Conservation (phyloP, 1,139 yeast species). For the Pichia sp. region DNA sequence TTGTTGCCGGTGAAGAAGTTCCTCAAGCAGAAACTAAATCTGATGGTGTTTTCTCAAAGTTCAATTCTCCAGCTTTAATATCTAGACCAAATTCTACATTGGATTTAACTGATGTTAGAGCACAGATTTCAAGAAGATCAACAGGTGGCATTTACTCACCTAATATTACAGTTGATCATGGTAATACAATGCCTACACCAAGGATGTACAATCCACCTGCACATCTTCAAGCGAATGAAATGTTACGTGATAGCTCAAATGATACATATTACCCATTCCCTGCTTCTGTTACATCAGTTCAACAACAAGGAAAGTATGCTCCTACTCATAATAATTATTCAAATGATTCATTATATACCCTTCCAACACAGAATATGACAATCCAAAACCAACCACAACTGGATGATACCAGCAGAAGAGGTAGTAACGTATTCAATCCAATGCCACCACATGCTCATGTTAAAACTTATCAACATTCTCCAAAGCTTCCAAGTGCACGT, state of each 20-base stretch:
- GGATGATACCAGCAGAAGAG: too few relatives aligned
- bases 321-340: not conserved
- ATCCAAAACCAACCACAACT: too few relatives aligned
- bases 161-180: too few relatives aligned
- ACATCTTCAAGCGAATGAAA: not conserved
- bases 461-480: not conserved
- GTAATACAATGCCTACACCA: not conserved
- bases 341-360: not conserved
- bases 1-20: conserved; percentile 84
- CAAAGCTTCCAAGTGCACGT: not conserved
- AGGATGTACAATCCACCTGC: not conserved
- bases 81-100: conserved; percentile 52
- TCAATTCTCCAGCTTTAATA: conserved; percentile 53
- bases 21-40: conserved; percentile 29
- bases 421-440: too few relatives aligned
- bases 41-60: conserved; percentile 70
- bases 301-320: not conserved
- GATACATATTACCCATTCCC: not conserved
- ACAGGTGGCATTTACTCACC: too few relatives aligned
- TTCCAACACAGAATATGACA: too few relatives aligned
- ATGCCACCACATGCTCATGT: not conserved
- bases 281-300: not conserved
- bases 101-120: conserved; percentile 34
- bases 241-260: not conserved
- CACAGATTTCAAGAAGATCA: not conserved